Conservation (phyloP, 1,284 basidiomycete species). For the Pulveroboletus sp. region DNA sequence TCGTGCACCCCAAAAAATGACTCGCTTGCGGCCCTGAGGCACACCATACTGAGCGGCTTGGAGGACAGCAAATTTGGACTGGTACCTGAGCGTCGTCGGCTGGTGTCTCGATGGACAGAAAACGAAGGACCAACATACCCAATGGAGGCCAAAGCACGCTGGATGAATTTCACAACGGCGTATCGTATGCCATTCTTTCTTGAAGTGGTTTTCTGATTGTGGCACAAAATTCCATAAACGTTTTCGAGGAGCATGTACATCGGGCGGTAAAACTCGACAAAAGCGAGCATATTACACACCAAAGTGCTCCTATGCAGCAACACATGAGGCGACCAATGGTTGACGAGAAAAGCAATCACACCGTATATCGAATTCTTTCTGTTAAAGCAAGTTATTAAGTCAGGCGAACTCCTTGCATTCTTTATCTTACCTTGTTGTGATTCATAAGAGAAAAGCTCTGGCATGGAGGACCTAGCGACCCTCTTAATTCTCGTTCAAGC, state of each 20-base stretch:
- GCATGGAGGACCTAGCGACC: slow-evolving; percentile 57
- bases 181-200: slow-evolving; percentile 38
- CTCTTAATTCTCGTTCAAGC: slow-evolving; percentile 1
- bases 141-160: slow-evolving; percentile 51
- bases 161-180: slow-evolving; percentile 63
- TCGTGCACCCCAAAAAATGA: slow-evolving; percentile 65
- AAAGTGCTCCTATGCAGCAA: slow-evolving; percentile 49
- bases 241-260: slow-evolving; percentile 68
- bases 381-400: slow-evolving; percentile 4
- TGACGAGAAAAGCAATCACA: slow-evolving; percentile 18
- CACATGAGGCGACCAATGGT: neutral
- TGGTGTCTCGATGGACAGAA: neutral
- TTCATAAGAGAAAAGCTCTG: slow-evolving; percentile 66
- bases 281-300: slow-evolving; percentile 68
- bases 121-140: slow-evolving; percentile 42
- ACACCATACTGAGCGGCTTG: slow-evolving; percentile 68
- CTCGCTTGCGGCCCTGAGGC: slow-evolving; percentile 61
- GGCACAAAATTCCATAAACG: slow-evolving; percentile 54
- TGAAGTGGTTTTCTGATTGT: slow-evolving; percentile 36
- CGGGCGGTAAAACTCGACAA: slow-evolving; percentile 64
- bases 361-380: slow-evolving; percentile 61
- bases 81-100: slow-evolving; percentile 47
- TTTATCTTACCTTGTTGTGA: slow-evolving; percentile 44
- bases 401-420: neutral
- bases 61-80: slow-evolving; percentile 58